phyloP scores from a whole-genome alignment of 768 basidiomycete genomes.

The Auricularia heimuer region DNA sequence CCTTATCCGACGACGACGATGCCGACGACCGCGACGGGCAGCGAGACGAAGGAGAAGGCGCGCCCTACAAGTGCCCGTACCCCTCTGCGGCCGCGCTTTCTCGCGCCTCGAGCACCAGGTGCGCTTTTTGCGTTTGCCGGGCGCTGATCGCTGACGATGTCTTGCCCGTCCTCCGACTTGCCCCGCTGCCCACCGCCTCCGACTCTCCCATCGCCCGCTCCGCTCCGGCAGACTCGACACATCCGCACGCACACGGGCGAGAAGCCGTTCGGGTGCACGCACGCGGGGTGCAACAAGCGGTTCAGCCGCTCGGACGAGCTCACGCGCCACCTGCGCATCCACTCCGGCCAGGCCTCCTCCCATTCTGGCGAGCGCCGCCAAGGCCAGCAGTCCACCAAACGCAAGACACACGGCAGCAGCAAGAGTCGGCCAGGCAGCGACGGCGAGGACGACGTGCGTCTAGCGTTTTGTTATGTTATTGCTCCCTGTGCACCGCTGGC shows the following conservation, averaged over 20 bases:
- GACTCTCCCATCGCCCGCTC: slow-evolving; percentile 10
- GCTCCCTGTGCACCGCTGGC: not conserved
- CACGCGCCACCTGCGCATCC: slow-evolving; percentile 91
- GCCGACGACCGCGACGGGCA: not conserved
- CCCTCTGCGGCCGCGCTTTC: slow-evolving; percentile 88
- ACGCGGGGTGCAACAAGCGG: slow-evolving; percentile 92
- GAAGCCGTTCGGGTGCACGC: slow-evolving; percentile 90
- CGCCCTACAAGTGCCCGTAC: slow-evolving; percentile 94
- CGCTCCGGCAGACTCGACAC: slow-evolving; percentile 70
- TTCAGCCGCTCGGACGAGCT: slow-evolving; percentile 98
- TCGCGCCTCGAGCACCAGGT: slow-evolving; percentile 95
- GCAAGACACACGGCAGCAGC: slow-evolving; percentile 23
- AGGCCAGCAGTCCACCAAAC: too few species aligned
- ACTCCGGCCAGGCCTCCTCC: slow-evolving; percentile 23
- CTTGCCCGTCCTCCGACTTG: slow-evolving; percentile 4
- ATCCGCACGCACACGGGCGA: slow-evolving; percentile 98
- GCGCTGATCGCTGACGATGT: not conserved
- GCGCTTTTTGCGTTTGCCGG: slow-evolving; percentile 15
- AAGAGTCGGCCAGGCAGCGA: slow-evolving; percentile 71
- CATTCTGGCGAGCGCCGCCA: slow-evolving; percentile 12
- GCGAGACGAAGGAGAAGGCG: slow-evolving; percentile 15
- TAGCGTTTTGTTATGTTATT: not conserved
- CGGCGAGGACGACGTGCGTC: slow-evolving; percentile 57
- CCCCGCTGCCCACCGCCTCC: slow-evolving; percentile 5
- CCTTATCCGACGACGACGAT: not conserved